Percentiles rank a stretch among this genome's conserved stretches.
Conservation (phyloP, 2,329 filamentous ascomycete genomes). For the Hysterium pulicare region DNA sequence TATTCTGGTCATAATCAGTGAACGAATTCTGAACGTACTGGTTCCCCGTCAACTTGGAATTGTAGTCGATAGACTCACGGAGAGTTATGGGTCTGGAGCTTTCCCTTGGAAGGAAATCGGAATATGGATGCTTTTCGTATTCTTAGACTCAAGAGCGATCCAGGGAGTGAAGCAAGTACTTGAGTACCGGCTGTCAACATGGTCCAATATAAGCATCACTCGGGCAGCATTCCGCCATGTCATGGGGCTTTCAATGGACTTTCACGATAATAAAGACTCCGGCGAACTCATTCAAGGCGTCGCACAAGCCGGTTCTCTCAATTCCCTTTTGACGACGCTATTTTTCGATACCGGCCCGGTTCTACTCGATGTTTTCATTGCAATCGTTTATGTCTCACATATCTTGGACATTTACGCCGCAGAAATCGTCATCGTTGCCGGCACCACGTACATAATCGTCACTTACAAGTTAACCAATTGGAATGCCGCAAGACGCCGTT, state of each 20-base stretch:
- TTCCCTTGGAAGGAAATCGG: constrained; percentile 50
- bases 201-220: constrained; percentile 53
- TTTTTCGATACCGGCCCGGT: constrained; percentile 57
- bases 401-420: constrained; percentile 55
- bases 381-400: constrained; percentile 55
- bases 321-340: constrained; percentile 54
- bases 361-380: constrained; percentile 58
- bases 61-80: constrained; percentile 64
- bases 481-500: constrained; percentile 37
- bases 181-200: constrained; percentile 53
- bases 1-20: constrained; percentile 59
- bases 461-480: constrained; percentile 38
- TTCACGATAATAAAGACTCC: constrained; percentile 60
- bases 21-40: constrained; percentile 68
- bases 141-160: constrained; percentile 8
- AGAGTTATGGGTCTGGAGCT: constrained; percentile 38
- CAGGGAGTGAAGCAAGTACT: constrained; percentile 43
- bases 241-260: constrained; percentile 64
- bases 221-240: constrained; percentile 60
- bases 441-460: constrained; percentile 35
- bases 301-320: constrained; percentile 56
- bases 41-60: constrained; percentile 73
- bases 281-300: constrained; percentile 61
- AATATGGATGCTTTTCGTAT: constrained; percentile 34
- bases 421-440: constrained; percentile 18